Conservation (phyloP, 176 grass and related monocot genomes). For the Aegilops tauschii region DNA sequence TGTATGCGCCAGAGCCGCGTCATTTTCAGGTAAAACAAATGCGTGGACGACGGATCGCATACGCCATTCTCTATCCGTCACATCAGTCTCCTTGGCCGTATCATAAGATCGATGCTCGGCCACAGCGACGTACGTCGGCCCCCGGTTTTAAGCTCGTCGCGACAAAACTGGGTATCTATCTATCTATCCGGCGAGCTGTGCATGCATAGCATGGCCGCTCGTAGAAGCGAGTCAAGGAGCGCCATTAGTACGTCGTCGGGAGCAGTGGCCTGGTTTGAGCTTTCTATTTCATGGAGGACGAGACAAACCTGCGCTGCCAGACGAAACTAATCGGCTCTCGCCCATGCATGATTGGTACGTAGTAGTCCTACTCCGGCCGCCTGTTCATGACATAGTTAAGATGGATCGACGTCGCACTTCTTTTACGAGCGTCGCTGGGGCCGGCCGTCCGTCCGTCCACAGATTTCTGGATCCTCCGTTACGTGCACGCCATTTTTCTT, state of each 20-base stretch:
- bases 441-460: not conserved
- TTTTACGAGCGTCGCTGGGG: not conserved
- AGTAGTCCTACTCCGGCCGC: not conserved
- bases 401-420: conserved; percentile 9
- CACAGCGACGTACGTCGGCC: not conserved
- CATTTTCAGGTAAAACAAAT: no score
- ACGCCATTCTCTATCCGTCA: conserved; percentile 11
- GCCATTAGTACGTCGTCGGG: not conserved
- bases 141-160: not conserved
- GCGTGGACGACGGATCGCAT: not conserved
- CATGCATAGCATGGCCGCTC: not conserved
- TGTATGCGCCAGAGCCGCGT: no score
- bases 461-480: conserved; percentile 9
- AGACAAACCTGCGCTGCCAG: not conserved
- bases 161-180: not conserved
- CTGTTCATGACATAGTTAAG: conserved; percentile 18
- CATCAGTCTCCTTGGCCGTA: conserved; percentile 3
- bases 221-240: not conserved
- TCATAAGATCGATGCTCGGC: not conserved
- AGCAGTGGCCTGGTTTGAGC: conserved; percentile 34
- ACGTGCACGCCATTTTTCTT: not conserved
- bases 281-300: conserved; percentile 5
- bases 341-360: conserved; percentile 32
- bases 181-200: not conserved
- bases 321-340: not conserved